Evolutionary conservation across 257 asterid species (phyloP), one percentile per base, ranked within the genome.

Genomic region (Craterostigma plantagineum): DNA sequence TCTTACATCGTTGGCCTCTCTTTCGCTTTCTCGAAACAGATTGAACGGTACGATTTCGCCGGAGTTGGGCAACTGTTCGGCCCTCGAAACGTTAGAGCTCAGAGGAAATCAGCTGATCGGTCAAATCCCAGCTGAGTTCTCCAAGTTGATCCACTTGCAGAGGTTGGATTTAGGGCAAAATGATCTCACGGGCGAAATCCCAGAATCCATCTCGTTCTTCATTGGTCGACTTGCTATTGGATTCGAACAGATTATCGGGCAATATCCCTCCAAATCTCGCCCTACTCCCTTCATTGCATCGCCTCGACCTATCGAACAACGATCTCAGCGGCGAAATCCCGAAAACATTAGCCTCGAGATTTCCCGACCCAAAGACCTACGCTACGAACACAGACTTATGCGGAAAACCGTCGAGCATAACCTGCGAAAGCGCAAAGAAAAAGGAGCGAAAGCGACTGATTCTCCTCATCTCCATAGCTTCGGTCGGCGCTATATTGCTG

Each of bases 311-410:
- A 34, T 74, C 84, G 1, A 50, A 34, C 33, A 74, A 77, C 45
- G 38, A 66, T 54, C 81, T 78, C 9, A 57, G 59, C 33, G 92
- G 92, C 18, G 67, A 62, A 58, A 69, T 78, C 40, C 92, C 92
- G 0, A 62, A 44, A 45, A 40, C 72, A 0, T 49, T 78, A 40
- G 67, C 71, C 38, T 56, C 69, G 34, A 64, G 70, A 36, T 78
- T 74, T 51, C 51, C 49, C 11, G 69, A 74, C 43, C 62, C 79
- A 44, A 62, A 72, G 10, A 54, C 52, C 0, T 70, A 59, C 53
- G 66, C 47, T 0, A 59, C 50, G 73, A 70, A 74, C 30, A 49
- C 39, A 13, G 55, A 61, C 30, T 53, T 75, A 17, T 75, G 85
- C 17, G 85, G 85, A 47, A 51, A 1, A 54, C 80, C 85, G 17